Evolutionary conservation across 202 grass and related monocot species (phyloP), one percentile per base, ranked within the genome.

Genomic region (Hordeum pubiflorum): DNA sequence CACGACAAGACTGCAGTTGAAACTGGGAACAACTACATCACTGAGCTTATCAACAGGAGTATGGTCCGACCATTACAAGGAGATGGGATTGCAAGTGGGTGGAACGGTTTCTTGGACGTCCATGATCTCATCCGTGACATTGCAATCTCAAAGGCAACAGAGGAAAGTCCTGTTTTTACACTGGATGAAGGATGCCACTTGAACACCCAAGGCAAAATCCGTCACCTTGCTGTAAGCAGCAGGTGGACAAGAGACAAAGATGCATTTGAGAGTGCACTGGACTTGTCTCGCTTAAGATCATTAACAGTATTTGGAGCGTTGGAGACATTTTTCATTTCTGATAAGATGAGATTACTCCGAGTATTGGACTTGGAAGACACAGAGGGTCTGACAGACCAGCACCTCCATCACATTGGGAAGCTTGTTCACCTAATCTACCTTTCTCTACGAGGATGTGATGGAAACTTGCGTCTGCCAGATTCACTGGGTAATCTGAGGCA

Each of bases 81-180:
- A 7, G 63, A 41, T 62, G 12, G 4, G 59, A 2, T 12, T 26
- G 23, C 10, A 14, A 61, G 21, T 39, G 80, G 34, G 23, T 63
- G 20, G 10, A 5, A 44, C 23, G 2, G 34, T 31, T 50, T 13
- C 9, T 69, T 75, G 5, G 3, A 50, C 21, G 5, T 92, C 2
- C 82, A 92, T 69, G 68, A 83, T 24, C 1, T 86, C 0, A 74
- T 89, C 50, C 83, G 60, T n/a, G 80, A 89, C 17, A 72, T 92
- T 2, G 72, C 74, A 13, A 38, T 77, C 5, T 55, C 43, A 5
- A 82, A 82, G 55, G 37, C 90, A 3, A 44, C 4, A 18, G 63
- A 87, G 61, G 71, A 84, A 26, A 84, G 71, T 0, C 33, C 75
- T 56, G 61, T 63, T 34, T 63, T 63, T 9, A 63, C 61, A 34